phyloP scores from a whole-genome alignment of 129 eudicot species.

The Flaveria sonorensis region DNA sequence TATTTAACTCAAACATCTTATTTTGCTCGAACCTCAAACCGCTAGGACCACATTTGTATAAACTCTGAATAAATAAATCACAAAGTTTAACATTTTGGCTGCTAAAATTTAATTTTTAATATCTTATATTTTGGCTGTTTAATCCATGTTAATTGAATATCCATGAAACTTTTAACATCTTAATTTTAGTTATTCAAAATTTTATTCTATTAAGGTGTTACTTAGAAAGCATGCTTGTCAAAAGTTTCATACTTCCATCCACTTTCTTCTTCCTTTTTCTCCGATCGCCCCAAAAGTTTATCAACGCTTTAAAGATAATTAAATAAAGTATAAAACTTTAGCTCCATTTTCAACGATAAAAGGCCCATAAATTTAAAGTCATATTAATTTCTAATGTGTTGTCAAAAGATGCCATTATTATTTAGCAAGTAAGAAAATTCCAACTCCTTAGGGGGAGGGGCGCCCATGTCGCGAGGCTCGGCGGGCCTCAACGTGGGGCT shows the following conservation, averaged over 20 bases:
- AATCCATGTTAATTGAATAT: too few relatives aligned
- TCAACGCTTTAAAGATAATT: neutral
- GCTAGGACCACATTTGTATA: too few relatives aligned
- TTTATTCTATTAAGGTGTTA: neutral
- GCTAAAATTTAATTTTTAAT: too few relatives aligned
- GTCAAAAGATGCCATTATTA: neutral
- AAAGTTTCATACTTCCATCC: neutral
- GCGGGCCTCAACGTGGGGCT: too few relatives aligned
- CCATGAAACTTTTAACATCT: too few relatives aligned
- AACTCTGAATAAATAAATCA: too few relatives aligned
- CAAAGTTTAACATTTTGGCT: too few relatives aligned
- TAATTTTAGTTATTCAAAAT: neutral
- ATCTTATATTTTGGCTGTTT: too few relatives aligned
- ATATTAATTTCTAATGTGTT: neutral
- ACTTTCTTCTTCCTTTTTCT: neutral
- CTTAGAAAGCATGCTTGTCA: neutral
- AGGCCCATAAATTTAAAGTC: neutral
- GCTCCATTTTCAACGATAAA: neutral
- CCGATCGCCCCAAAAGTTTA: neutral
- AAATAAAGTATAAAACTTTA: neutral
- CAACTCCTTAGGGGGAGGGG: too few relatives aligned
- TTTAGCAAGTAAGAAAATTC: neutral
- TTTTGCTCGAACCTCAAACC: too few relatives aligned
- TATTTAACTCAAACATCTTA: too few relatives aligned
- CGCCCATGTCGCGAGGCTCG: too few relatives aligned